Evolutionary conservation across 768 basidiomycete species (phyloP), one percentile per base, ranked within the genome.

Genomic region (Lentinula guzmanii): DNA sequence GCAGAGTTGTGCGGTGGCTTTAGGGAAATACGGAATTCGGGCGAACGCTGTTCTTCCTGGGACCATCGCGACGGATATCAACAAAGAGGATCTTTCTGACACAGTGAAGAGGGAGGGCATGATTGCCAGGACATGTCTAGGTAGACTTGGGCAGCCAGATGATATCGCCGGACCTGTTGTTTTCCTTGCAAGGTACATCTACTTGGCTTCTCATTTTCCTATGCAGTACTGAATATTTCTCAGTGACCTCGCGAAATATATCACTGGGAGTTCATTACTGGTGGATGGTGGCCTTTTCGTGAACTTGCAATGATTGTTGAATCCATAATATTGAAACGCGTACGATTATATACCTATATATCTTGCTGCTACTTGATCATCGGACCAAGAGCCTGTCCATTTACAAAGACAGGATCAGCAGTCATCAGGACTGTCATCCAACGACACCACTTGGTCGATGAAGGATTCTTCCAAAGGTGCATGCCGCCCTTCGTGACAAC

Each of bases 51-150:
- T 87, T 55, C 78, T 90, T n/a, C 89, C 89, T 13, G 89, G 89
- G 8, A 90, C 90, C 2, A 87, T 91, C 64, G 86, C 80, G 45
- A 92, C 90, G 18, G 81, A 86, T 64, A 90, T 90, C 72, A 91
- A 92, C 74, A 84, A 84, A 66, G 88, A 88, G 62, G 88, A 91
- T 70, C 79, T 92, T 35, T 69, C 84, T 11, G 80, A 88, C 65
- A 69, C 70, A 2, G 70, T 67, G 48, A 91, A 90, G 70, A 76
- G 85, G 24, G 78, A 82, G 46, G 79, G 81, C 63, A 90, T 87
- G 81, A 74, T 83, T 61, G 79, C 82, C 48, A 77, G 90, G 61
- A 89, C 86, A 21, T 81, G 79, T 56, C 74, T 92, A 13, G 86
- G 86, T 11, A 74, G 90, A 64, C 77, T 92, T 4, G 89, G 90